Evolutionary conservation across 2,329 filamentous ascomycete species (phyloP).

Genomic region (Graphium sp.): DNA sequence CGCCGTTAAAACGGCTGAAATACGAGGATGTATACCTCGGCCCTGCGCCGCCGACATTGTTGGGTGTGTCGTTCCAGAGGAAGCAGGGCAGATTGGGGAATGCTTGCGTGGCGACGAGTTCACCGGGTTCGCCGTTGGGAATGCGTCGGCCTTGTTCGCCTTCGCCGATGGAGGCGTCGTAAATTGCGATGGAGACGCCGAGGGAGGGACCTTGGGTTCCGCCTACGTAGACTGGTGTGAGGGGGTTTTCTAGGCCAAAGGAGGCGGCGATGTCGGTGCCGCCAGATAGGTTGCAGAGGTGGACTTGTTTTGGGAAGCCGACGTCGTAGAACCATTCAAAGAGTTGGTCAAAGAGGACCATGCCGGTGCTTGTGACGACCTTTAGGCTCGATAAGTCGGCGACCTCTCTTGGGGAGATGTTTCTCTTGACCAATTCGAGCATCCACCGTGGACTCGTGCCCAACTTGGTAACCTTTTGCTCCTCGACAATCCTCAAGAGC

Average conservation of each 20-base stretch:
- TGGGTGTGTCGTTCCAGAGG: conserved; percentile 38
- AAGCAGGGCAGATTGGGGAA: conserved; percentile 64
- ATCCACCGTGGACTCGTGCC: conserved; percentile 67
- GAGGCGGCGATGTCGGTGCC: conserved; percentile 59
- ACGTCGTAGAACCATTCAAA: conserved; percentile 67
- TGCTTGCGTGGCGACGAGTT: conserved; percentile 51
- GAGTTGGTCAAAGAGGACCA: conserved; percentile 61
- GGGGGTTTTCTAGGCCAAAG: conserved; percentile 47
- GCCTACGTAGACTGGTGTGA: conserved; percentile 47
- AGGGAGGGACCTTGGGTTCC: conserved; percentile 32
- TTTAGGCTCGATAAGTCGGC: conserved; percentile 45
- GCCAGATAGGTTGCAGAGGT: conserved; percentile 59
- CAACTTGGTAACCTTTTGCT: conserved; percentile 52
- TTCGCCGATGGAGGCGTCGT: conserved; percentile 41
- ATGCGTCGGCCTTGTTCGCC: conserved; percentile 24
- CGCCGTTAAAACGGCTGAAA: conserved; percentile 45
- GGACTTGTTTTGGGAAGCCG: conserved; percentile 49
- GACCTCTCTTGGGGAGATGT: conserved; percentile 42
- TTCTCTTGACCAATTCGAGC: conserved; percentile 50
- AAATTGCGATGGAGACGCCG: conserved; percentile 36
- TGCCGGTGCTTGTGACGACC: conserved; percentile 56
- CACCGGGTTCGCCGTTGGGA: conserved; percentile 47
- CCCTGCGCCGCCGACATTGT: conserved; percentile 22
- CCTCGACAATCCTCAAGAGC: conserved; percentile 44
- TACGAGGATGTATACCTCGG: conserved; percentile 43